phyloP scores from a whole-genome alignment of 2,329 filamentous ascomycete genomes.

The Periconia macrospinosa region DNA sequence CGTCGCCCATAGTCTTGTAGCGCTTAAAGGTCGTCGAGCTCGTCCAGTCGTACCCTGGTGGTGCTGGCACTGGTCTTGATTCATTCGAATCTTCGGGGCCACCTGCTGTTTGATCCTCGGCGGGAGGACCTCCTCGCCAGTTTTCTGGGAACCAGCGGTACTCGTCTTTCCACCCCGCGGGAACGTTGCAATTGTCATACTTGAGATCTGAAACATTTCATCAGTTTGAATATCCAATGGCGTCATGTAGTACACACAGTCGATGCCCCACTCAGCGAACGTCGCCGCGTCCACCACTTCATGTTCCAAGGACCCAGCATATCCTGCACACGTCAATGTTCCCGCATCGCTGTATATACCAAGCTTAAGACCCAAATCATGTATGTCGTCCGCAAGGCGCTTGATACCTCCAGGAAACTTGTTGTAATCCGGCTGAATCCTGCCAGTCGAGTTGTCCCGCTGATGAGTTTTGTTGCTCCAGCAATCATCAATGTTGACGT shows the following conservation, averaged over 20 bases:
- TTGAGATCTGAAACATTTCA: slow-evolving; percentile 2
- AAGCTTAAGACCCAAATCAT: not conserved
- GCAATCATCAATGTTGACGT: not conserved
- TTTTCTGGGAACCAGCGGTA: not conserved
- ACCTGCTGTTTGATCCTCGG: slow-evolving; percentile 4
- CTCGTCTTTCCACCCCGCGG: not conserved
- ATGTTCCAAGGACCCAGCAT: not conserved
- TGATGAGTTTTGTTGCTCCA: not conserved
- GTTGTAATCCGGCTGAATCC: not conserved
- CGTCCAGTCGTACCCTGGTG: not conserved
- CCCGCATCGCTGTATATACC: not conserved
- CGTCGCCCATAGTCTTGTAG: not conserved
- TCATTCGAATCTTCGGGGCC: slow-evolving; percentile 15
- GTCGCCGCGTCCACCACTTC: not conserved
- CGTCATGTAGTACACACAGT: not conserved
- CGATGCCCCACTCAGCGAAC: not conserved
- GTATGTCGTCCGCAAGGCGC: not conserved
- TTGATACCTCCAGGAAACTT: not conserved
- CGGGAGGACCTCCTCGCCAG: slow-evolving; percentile 16
- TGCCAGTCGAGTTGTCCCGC: not conserved
- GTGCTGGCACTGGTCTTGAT: not conserved
- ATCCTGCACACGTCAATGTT: slow-evolving; percentile 19
- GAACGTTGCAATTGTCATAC: not conserved
- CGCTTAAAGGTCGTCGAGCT: not conserved
- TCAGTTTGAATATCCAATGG: not conserved